Evolutionary conservation across 495 filamentous ascomycete genomes (phyloP).

Genomic region (Hypoxylon perforatum): DNA sequence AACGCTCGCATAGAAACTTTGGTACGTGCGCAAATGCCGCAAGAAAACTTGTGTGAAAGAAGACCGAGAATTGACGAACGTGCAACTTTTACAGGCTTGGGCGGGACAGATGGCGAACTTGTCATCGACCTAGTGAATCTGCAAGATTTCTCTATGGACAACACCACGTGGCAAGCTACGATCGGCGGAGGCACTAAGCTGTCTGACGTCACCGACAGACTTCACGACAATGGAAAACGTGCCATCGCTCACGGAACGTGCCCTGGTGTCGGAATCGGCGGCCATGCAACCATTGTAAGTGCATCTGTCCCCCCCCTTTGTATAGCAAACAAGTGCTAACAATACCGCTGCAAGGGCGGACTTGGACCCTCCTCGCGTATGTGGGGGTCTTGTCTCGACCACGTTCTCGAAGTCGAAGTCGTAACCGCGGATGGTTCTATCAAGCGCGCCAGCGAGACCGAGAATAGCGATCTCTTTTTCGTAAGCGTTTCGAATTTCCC

Average conservation of each 20-base stretch:
- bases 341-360: slow-evolving; percentile 52
- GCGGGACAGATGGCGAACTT: slow-evolving; percentile 65
- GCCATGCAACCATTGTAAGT: slow-evolving; percentile 71
- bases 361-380: slow-evolving; percentile 65
- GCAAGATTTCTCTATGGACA: slow-evolving; percentile 65
- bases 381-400: slow-evolving; percentile 66
- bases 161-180: slow-evolving; percentile 65
- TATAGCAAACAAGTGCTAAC: slow-evolving; percentile 17
- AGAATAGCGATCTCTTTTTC: slow-evolving; percentile 69
- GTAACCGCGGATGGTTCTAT: slow-evolving; percentile 69
- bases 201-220: slow-evolving; percentile 66
- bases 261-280: slow-evolving; percentile 73
- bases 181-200: slow-evolving; percentile 74
- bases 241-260: slow-evolving; percentile 76
- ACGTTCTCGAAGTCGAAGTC: slow-evolving; percentile 67
- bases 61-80: slow-evolving; percentile 39
- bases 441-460: slow-evolving; percentile 60
- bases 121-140: slow-evolving; percentile 68
- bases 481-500: slow-evolving; percentile 38
- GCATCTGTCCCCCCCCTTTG: background rate
- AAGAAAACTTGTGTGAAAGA: background rate
- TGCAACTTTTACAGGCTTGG: slow-evolving; percentile 58
- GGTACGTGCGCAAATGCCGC: slow-evolving; percentile 36
- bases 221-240: slow-evolving; percentile 71
- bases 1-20: slow-evolving; percentile 42